Evolutionary conservation across 495 filamentous ascomycete genomes (phyloP).

Genomic region (Penicillium steckii): DNA sequence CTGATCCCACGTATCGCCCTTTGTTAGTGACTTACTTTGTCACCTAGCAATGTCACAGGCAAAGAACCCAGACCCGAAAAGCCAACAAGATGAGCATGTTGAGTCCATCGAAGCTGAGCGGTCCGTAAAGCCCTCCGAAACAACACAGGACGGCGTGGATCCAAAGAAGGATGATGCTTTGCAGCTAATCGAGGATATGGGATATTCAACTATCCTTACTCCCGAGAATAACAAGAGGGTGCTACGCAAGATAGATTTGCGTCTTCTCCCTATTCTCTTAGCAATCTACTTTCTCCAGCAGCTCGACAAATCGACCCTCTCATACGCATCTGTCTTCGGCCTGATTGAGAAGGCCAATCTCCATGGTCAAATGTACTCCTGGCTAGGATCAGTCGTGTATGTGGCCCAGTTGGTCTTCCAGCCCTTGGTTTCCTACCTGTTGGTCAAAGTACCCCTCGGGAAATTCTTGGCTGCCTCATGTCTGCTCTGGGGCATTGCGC

Average conservation of each 20-base stretch:
- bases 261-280: slow-evolving; percentile 50
- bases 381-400: slow-evolving; percentile 51
- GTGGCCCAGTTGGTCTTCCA: slow-evolving; percentile 50
- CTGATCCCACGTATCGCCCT: not conserved
- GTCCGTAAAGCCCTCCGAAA: slow-evolving; percentile 5
- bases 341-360: slow-evolving; percentile 43
- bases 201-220: slow-evolving; percentile 42
- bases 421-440: slow-evolving; percentile 35
- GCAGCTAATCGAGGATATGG: slow-evolving; percentile 41
- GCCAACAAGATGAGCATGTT: slow-evolving; percentile 36
- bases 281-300: slow-evolving; percentile 50
- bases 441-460: slow-evolving; percentile 39
- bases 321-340: slow-evolving; percentile 54
- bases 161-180: slow-evolving; percentile 42
- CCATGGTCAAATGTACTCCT: slow-evolving; percentile 50
- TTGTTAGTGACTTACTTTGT: not conserved
- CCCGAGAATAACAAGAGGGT: slow-evolving; percentile 53
- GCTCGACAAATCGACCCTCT: slow-evolving; percentile 58
- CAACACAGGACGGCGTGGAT: not conserved
- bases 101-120: slow-evolving; percentile 31
- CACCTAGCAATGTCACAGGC: slow-evolving; percentile 24
- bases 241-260: slow-evolving; percentile 52
- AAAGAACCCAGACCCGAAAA: slow-evolving; percentile 19
- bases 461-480: slow-evolving; percentile 59
- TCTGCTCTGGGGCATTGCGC: slow-evolving; percentile 56